Conservation (phyloP, 495 filamentous ascomycete species). For the Evansstolkia leycettana region DNA sequence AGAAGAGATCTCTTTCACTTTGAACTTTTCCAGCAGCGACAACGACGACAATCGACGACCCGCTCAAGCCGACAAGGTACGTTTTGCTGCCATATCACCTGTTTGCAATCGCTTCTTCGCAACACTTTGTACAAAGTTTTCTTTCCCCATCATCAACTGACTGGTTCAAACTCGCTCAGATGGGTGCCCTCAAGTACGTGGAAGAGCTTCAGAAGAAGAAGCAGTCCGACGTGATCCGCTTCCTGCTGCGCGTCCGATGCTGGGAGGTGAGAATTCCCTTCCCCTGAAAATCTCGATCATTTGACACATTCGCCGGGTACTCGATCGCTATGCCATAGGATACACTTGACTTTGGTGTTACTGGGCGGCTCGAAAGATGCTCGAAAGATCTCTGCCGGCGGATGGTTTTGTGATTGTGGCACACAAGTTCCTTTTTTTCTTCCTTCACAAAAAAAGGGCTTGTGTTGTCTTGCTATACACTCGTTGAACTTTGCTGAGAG, state of each 20-base stretch:
- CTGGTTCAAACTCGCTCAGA: constrained; percentile 29
- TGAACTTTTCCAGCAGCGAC: constrained; percentile 31
- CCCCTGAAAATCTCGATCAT: constrained; percentile 30
- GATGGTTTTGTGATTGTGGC: constrained; percentile 1
- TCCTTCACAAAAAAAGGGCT: constrained; percentile 6
- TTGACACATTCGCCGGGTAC: constrained; percentile 36
- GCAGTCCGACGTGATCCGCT: constrained; percentile 98
- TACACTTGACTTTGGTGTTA: constrained; percentile 22
- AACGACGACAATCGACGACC: constrained; percentile 39
- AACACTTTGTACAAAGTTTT: not conserved
- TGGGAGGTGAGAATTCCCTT: constrained; percentile 85
- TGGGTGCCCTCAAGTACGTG: constrained; percentile 97
- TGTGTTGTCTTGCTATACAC: constrained; percentile 88
- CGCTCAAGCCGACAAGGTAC: constrained; percentile 40
- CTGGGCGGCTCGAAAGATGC: constrained; percentile 19
- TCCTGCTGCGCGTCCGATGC: constrained; percentile 98
- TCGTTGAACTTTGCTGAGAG: constrained; percentile 99
- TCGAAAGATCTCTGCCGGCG: not conserved
- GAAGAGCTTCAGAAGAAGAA: constrained; percentile 99
- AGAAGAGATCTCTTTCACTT: constrained; percentile 21
- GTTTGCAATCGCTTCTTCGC: too few species aligned
- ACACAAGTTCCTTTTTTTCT: too few species aligned
- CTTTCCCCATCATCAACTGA: constrained; percentile 3
- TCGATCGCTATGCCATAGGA: constrained; percentile 33
- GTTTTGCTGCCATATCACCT: too few species aligned